phyloP scores from a whole-genome alignment of 73 alveolate species.

The Stentor roeselii region DNA sequence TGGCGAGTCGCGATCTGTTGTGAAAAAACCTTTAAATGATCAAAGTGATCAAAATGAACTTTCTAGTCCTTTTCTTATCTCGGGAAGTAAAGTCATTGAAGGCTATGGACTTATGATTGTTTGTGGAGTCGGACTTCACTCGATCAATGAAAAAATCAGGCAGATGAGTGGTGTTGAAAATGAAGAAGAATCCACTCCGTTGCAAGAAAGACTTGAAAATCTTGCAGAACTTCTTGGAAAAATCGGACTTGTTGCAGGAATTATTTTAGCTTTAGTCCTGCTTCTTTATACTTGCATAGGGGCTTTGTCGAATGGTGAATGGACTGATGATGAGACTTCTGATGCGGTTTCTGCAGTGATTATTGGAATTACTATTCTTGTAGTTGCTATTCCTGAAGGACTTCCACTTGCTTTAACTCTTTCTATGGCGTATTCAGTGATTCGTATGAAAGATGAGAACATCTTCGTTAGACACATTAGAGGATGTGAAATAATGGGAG shows the following conservation, averaged over 20 bases:
- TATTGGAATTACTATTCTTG: constrained; percentile 83
- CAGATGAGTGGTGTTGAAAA: constrained; percentile 45
- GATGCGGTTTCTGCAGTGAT: constrained; percentile 63
- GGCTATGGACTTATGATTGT: constrained; percentile 87
- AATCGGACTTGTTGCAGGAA: constrained; percentile 86
- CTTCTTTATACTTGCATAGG: constrained; percentile 61
- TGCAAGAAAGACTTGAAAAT: constrained; percentile 83
- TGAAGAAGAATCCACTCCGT: constrained; percentile 85
- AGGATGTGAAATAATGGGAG: constrained; percentile 96
- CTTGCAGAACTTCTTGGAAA: constrained; percentile 93
- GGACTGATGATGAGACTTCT: constrained; percentile 14
- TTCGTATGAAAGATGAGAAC: constrained; percentile 87
- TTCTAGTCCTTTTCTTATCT: constrained; percentile 81
- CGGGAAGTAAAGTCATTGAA: constrained; percentile 77
- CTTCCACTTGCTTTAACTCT: constrained; percentile 98
- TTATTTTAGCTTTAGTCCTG: constrained; percentile 71
- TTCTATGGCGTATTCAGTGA: constrained; percentile 91
- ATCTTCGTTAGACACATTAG: constrained; percentile 80
- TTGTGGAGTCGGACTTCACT: constrained; percentile 89
- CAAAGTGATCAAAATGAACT: constrained; percentile 49
- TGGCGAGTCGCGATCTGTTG: constrained; percentile 89
- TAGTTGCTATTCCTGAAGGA: constrained; percentile 99
- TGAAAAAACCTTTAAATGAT: constrained; percentile 66
- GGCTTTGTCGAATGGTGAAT: constrained; percentile 50
- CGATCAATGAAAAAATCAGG: constrained; percentile 72